Evolutionary conservation across 331 rosid species (phyloP).

Genomic region (Dryas integrifolia): DNA sequence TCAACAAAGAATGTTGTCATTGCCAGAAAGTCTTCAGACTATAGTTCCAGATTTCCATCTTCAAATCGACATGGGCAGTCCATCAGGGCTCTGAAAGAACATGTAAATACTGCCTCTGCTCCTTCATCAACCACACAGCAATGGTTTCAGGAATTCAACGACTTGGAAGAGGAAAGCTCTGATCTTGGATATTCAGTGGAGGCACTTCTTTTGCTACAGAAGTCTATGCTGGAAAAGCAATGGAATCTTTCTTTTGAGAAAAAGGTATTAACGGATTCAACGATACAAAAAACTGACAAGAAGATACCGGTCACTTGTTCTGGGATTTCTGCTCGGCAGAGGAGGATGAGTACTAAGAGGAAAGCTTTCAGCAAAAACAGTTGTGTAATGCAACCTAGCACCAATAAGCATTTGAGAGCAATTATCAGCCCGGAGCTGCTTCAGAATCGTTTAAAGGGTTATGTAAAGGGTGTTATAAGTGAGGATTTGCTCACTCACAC

Average conservation of each 20-base stretch:
- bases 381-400: slow-evolving; percentile 36
- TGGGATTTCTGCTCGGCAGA: slow-evolving; percentile 92
- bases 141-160: slow-evolving; percentile 38
- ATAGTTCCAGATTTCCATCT: slow-evolving; percentile 41
- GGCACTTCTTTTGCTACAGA: slow-evolving; percentile 84
- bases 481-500: slow-evolving; percentile 82
- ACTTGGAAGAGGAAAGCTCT: slow-evolving; percentile 54
- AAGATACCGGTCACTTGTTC: slow-evolving; percentile 71
- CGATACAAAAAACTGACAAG: slow-evolving; percentile 26
- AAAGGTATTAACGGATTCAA: slow-evolving; percentile 34
- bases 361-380: slow-evolving; percentile 33
- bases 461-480: slow-evolving; percentile 65
- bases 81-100: slow-evolving; percentile 70
- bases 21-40: slow-evolving; percentile 57
- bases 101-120: slow-evolving; percentile 43
- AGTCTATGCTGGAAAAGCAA: slow-evolving; percentile 94
- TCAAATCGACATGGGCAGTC: slow-evolving; percentile 41
- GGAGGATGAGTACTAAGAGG: slow-evolving; percentile 65
- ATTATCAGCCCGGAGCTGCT: slow-evolving; percentile 50
- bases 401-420: slow-evolving; percentile 41
- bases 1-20: slow-evolving; percentile 48
- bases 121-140: slow-evolving; percentile 38
- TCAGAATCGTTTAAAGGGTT: slow-evolving; percentile 61
- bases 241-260: slow-evolving; percentile 80
- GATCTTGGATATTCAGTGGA: slow-evolving; percentile 67